Base-by-base conservation (phyloP, 2,329 filamentous ascomycete species). In the Cladosporium sp. region DNA sequence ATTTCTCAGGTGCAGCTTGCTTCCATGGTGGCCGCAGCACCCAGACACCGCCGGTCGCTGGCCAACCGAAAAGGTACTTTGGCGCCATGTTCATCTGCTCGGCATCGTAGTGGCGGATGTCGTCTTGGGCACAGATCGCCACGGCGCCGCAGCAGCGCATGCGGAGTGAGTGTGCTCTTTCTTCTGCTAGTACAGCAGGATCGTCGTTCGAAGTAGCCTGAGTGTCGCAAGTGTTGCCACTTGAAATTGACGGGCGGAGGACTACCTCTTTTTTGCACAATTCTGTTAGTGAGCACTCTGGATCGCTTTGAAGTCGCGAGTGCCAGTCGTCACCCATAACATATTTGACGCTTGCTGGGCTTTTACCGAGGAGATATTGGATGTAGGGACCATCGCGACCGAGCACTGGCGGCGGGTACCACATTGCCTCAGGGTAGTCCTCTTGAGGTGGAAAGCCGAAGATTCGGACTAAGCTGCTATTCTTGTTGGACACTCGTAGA, bases 321-420 rank as follows among this genome's bases (percentile, higher is more conserved):
- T 18, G 54, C 54, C 54, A 57, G 7, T 57, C 18, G 32, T 38
- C 30, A 7, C 54, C 54, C 54, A 38, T 57, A 8, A 57, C 32
- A 24, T 57, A 57, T 57, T 57, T 57, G 30, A 57, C 32, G n/a
- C 54, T 24, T 21, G 54, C 54, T 57, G 30, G 30, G 30, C 54
- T 57, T 21, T 34, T 7, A 18, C 54, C 32, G 54, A 36, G 28
- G 3, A 57, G 32, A n/a, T 57, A 57, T 2, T 57, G 54, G 10
- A 57, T 36, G 32, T 57, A 57, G 14, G 54, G 54, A 12, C 54
- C 54, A 24, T 38, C 54, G 3, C 2, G 18, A 6, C 54, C 54
- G 32, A 57, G 12, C 11, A 12, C 18, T 38, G 30, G 54, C 24
- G 30, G 32, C 24, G 32, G 18, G 32, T 57, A 57, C 32, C 32